Evolutionary conservation across 225 moss, liverwort and hornwort species (phyloP).

Genomic region (Physcomitrellopsis africana): DNA sequence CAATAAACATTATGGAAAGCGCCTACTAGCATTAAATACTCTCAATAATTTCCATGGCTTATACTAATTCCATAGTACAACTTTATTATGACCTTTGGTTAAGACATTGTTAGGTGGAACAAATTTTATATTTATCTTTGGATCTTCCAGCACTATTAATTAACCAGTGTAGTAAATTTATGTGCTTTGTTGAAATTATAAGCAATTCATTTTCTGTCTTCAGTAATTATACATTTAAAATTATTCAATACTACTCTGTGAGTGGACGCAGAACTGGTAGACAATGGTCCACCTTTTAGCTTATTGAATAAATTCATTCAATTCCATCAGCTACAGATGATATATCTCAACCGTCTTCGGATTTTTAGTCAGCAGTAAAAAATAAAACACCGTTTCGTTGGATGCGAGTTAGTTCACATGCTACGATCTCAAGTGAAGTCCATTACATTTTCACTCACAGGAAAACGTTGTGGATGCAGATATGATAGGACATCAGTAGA

Average conservation of each 20-base stretch:
- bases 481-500: constrained; percentile 70
- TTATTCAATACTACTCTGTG: background rate
- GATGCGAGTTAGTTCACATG: background rate
- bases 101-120: background rate
- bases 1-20: too few species aligned
- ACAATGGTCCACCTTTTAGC: background rate
- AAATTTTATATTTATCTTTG: background rate
- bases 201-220: background rate
- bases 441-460: constrained; percentile 17
- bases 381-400: too few species aligned
- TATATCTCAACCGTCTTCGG: background rate
- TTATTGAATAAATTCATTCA: too few species aligned
- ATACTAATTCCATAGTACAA: background rate
- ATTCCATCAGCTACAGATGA: too few species aligned
- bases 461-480: constrained; percentile 35
- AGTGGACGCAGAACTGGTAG: background rate
- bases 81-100: background rate
- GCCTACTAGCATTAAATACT: too few species aligned
- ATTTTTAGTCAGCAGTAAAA: background rate
- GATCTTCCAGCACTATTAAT: background rate
- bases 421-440: background rate
- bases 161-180: background rate
- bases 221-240: background rate
- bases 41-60: too few species aligned
- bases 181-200: background rate